These are phyloP conservation scores for Plectosphaerella plurivora DNA, from an alignment of 2,329 filamentous ascomycete genomes.

Conservation along the genomic window DNA sequence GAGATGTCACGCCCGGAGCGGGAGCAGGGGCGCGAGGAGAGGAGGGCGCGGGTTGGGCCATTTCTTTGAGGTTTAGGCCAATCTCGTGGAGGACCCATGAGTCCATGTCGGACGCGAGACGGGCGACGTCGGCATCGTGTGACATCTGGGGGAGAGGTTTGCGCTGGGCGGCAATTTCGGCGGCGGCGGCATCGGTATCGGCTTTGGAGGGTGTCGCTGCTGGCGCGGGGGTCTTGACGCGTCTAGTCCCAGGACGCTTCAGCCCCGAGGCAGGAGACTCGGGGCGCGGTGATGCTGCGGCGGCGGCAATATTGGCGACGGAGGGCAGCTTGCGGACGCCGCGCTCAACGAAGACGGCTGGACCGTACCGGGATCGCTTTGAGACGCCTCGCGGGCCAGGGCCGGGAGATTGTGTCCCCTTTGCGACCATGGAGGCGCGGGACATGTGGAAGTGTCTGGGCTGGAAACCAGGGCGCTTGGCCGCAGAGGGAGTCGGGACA, in stretches of 20 bases:
- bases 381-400: constrained; percentile 22
- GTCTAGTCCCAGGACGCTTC: not conserved
- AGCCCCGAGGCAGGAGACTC: not conserved
- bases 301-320: not conserved
- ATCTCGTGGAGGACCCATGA: constrained; percentile 56
- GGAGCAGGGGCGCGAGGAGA: not conserved
- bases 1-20: constrained; percentile 4
- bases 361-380: constrained; percentile 35
- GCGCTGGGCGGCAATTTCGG: constrained; percentile 3
- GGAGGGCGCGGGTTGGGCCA: constrained; percentile 18
- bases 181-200: not conserved
- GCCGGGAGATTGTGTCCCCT: constrained; percentile 14
- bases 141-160: constrained; percentile 20
- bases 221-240: not conserved
- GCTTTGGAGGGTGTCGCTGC: not conserved
- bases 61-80: constrained; percentile 42
- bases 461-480: constrained; percentile 20
- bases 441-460: constrained; percentile 54
- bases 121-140: constrained; percentile 40
- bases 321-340: constrained; percentile 30
- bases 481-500: not conserved
- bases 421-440: constrained; percentile 32
- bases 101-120: constrained; percentile 51
- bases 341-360: constrained; percentile 54
- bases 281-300: not conserved